Conservation (phyloP, 306 rosid species). For the Lathyrus oleraceus region DNA sequence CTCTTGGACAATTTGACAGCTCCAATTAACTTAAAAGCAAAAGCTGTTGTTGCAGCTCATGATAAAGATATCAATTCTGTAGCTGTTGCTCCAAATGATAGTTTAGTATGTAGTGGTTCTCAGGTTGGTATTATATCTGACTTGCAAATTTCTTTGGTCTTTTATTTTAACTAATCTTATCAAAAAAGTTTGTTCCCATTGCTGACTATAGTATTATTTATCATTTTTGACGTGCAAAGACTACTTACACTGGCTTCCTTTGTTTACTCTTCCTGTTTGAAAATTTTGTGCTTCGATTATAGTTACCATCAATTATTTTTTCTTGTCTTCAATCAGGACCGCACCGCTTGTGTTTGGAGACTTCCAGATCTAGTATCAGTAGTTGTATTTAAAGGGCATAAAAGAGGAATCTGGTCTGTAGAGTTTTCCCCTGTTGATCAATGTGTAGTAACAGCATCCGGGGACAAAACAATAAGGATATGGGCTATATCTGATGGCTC, state of each 20-base stretch:
- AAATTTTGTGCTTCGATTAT: not conserved
- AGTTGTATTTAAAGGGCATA: slow-evolving; percentile 84
- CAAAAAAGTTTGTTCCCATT: not conserved
- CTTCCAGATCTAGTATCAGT: slow-evolving; percentile 83
- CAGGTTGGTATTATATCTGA: slow-evolving; percentile 64
- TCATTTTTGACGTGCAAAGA: slow-evolving; percentile 13
- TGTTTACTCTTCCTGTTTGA: not conserved
- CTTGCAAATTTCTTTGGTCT: slow-evolving; percentile 16
- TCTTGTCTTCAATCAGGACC: slow-evolving; percentile 60
- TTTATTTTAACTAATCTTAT: slow-evolving; percentile 18
- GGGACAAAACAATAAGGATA: slow-evolving; percentile 89
- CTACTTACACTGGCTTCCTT: slow-evolving; percentile 15
- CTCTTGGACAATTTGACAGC: slow-evolving; percentile 45
- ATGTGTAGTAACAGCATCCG: slow-evolving; percentile 92
- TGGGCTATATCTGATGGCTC: slow-evolving; percentile 95
- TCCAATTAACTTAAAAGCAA: slow-evolving; percentile 75
- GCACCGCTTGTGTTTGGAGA: slow-evolving; percentile 93
- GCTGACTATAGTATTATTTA: not conserved
- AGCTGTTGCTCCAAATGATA: slow-evolving; percentile 95
- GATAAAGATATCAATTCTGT: slow-evolving; percentile 92
- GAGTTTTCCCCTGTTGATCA: slow-evolving; percentile 98
- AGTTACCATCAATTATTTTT: slow-evolving; percentile 13
- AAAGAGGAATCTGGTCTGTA: slow-evolving; percentile 94
- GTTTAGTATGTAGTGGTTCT: slow-evolving; percentile 93
- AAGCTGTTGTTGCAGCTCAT: slow-evolving; percentile 93